These are phyloP conservation scores for Hansenula lynferdii DNA, from an alignment of 1,139 yeast species.

Conservation along the genomic window DNA sequence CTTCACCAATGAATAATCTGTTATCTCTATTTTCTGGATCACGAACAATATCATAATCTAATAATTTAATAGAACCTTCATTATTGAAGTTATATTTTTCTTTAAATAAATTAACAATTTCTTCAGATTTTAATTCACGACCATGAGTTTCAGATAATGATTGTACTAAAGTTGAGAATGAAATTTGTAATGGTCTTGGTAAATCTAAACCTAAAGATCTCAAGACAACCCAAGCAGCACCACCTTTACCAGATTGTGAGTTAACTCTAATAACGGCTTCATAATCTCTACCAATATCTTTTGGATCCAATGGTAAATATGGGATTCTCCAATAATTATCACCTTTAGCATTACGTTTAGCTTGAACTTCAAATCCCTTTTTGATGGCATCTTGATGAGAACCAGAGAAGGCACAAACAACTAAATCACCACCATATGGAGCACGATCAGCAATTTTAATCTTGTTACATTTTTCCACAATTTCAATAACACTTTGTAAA, in stretches of 20 bases:
- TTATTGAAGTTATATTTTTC: constrained; percentile 59
- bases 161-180: constrained; percentile 84
- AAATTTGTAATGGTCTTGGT: constrained; percentile 89
- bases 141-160: constrained; percentile 75
- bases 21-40: constrained; percentile 34
- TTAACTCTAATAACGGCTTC: constrained; percentile 98
- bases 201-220: constrained; percentile 85
- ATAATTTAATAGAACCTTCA: constrained; percentile 40
- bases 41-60: constrained; percentile 43
- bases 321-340: constrained; percentile 75
- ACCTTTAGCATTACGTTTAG: constrained; percentile 40
- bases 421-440: constrained; percentile 95
- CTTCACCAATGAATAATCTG: constrained; percentile 46
- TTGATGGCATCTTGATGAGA: constrained; percentile 98
- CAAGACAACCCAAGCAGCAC: constrained; percentile 96
- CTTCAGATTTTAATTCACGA: constrained; percentile 75
- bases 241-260: constrained; percentile 98
- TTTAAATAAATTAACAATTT: constrained; percentile 74
- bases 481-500: constrained; percentile 71
- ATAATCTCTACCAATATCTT: constrained; percentile 93
- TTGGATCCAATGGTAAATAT: constrained; percentile 93
- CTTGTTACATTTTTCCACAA: constrained; percentile 92
- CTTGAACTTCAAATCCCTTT: constrained; percentile 77
- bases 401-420: constrained; percentile 94
- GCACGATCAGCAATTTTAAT: constrained; percentile 92